Evolutionary conservation across 2,329 filamentous ascomycete species (phyloP), one percentile per base, ranked within the genome.

Genomic region (Coleophoma cylindrospora): DNA sequence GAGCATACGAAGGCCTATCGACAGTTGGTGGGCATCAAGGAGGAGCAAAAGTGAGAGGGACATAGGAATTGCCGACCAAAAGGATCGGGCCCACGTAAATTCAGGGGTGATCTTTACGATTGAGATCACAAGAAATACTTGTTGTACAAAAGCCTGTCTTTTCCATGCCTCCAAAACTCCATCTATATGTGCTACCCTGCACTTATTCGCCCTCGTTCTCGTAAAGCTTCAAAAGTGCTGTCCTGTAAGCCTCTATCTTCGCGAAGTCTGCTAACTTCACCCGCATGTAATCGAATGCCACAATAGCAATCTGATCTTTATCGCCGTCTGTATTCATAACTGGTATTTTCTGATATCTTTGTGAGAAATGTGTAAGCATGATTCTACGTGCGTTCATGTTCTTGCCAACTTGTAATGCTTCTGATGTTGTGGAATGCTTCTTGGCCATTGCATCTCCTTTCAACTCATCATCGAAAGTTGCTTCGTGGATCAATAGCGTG

Each of bases 361-460:
- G 94, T 49, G 86, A 91, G 70, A 99, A 99, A 67, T 99, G 94
- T 8, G 94, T 99, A 45, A 99, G 76, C 49, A 99, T 71, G 14
- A 94, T 84, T 14, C 88, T 77, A 56, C 84, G 81, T 0, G 91
- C 94, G 27, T 79, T 69, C 94, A 99, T 99, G 43, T 74, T 70
- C 12, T 79, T 76, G 2, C 86, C 92, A 3, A 97, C 79, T 41
- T 74, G 76, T 3, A 99, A 77, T 1, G 94, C 94, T 71, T 99
- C 94, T 13, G 80, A 80, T 54, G 91, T 89, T 9, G 94, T 99
- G 37, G 81, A 89, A 72, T 99, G 94, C 64, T 87, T 91, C 80
- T 99, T 99, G 47, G 86, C 88, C 27, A 78, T 65, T 4, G 94
- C 94, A 61, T 96, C 91, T 14, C 77, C 80, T 37, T 69, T 61